Base-by-base conservation (phyloP, 768 basidiomycete species). In the Amyloporia xantha region DNA sequence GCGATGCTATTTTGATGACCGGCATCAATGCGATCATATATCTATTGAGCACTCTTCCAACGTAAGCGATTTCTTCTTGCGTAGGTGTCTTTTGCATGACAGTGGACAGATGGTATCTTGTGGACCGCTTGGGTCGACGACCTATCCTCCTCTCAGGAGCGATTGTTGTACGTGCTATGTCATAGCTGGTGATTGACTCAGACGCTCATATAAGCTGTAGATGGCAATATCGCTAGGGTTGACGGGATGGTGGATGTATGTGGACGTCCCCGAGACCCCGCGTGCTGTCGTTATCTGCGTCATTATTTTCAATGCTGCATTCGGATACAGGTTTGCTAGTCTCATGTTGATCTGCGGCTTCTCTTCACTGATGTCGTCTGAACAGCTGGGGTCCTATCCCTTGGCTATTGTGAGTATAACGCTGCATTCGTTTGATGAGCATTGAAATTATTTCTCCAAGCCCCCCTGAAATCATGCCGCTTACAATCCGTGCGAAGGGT, bases 1-100 rank as follows among this genome's bases (percentile, higher is more conserved):
- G 94, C 35, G 82, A 94, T 59, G 94, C 94, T 11, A 79, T 97
- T 52, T 73, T 97, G 21, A 97, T 97, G 94, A 91, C 93, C 11
- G 94, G 93, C 1, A 87, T 96, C 61, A 97, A 96, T 59, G 81
- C 86, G 5, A 71, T 88, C 47, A 84, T 91, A 52, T 91, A 91
- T 55, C 60, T 90, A 20, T 67, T 86, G 11, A 85, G 83, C 60
- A 89, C 91, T 3, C 66, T 94, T 35, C 90, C 90, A 4, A 85
- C 92, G 86, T 91, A 54, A 51, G 86, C 48, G 17, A 41, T 66
- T n/a, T 24, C 44, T n/a, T 41, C 35, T 44, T n/a, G 15, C 40
- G 5, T 5, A 30, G 17, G 41, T 41, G 28, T 17, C 37, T 7
- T 40, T 1, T 28, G 41, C 13, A 21, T 47, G 19, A 44, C 45